Conservation (phyloP, 176 grass and related monocot species). For the Oryza punctata region DNA sequence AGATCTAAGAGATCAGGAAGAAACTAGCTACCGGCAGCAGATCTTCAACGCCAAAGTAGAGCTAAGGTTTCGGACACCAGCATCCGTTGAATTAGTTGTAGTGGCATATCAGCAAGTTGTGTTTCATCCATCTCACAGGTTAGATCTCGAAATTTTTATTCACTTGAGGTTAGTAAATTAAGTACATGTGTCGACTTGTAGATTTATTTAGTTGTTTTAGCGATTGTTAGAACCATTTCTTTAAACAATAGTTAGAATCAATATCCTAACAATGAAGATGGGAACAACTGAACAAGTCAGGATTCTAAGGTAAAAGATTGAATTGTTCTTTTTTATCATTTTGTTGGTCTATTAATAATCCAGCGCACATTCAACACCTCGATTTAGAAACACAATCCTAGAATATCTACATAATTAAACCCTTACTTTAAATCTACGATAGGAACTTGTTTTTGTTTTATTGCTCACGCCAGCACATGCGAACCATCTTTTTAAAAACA, state of each 20-base stretch:
- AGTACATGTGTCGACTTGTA: background rate
- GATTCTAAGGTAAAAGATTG: no score
- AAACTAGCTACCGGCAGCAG: background rate
- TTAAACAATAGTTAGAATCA: background rate
- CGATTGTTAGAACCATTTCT: background rate
- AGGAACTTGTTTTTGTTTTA: no score
- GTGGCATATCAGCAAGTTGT: background rate
- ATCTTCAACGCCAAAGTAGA: background rate
- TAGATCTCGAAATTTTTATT: background rate
- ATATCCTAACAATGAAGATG: no score
- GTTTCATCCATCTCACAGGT: background rate
- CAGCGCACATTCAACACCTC: background rate
- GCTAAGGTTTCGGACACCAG: background rate
- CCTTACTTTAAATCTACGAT: no score
- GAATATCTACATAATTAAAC: background rate
- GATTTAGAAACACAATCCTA: background rate
- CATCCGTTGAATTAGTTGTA: background rate
- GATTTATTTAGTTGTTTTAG: background rate
- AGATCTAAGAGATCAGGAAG: background rate
- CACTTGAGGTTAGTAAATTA: no score
- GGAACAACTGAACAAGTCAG: no score
- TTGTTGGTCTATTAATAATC: background rate
- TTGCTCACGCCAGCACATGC: no score
- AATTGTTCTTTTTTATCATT: background rate
- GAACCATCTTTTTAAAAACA: background rate